A percentile compares a stretch with the other conserved stretches of the same genome.
Evolutionary conservation across 352 stramenopile species (phyloP).

Genomic region (Pythium phragmiticola): DNA sequence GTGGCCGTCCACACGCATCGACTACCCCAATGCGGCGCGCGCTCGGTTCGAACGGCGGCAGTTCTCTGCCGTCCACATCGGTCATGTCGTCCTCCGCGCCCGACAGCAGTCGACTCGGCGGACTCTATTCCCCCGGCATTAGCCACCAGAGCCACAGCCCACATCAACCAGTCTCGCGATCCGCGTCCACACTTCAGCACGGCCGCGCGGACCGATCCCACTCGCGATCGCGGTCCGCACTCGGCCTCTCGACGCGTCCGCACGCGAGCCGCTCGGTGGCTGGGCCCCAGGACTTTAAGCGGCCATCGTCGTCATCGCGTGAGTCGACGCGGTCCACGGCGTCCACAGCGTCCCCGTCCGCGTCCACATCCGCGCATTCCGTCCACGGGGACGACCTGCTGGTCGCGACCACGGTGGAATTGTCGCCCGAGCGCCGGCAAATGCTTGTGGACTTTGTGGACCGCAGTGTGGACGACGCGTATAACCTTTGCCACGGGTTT

Average conservation of each 20-base stretch:
- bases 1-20: not conserved
- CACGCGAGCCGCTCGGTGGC: constrained; percentile 19
- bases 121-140: not conserved
- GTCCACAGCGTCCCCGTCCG: constrained; percentile 2
- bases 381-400: constrained; percentile 2
- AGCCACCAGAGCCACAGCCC: not conserved
- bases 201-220: not conserved
- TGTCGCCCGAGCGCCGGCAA: constrained; percentile 37
- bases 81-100: constrained; percentile 14
- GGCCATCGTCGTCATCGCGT: not conserved
- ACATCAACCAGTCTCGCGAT: not conserved
- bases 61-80: constrained; percentile 14
- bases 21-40: constrained; percentile 16
- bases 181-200: constrained; percentile 5
- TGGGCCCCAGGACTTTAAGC: constrained; percentile 3
- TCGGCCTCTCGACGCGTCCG: constrained; percentile 12
- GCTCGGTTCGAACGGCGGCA: constrained; percentile 10
- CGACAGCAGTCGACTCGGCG: constrained; percentile 9
- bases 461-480: constrained; percentile 73
- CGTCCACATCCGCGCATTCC: constrained; percentile 12
- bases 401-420: constrained; percentile 14
- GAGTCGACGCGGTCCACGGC: not conserved
- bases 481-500: constrained; percentile 79
- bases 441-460: constrained; percentile 77
- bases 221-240: constrained; percentile 19